These are phyloP conservation scores for Didymella pinodella DNA, from an alignment of 2,329 filamentous ascomycete species.

Conservation along the genomic window DNA sequence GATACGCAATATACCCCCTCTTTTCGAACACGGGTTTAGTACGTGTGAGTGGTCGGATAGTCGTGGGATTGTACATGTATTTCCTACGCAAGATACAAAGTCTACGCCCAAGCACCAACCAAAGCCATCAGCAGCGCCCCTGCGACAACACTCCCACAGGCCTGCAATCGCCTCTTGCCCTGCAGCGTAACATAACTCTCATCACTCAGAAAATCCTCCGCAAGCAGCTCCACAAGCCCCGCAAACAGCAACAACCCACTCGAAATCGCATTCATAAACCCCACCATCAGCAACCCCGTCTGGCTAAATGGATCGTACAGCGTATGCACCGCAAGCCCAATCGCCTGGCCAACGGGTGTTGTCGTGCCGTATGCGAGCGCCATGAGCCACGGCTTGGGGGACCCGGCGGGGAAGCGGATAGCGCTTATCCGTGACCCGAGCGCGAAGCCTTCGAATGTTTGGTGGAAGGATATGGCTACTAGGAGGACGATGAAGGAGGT, in stretches of 20 bases:
- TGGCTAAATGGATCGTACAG: conserved; percentile 59
- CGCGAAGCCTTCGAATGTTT: conserved; percentile 74
- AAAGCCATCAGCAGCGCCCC: conserved; percentile 71
- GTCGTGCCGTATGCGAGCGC: conserved; percentile 68
- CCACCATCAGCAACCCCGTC: conserved; percentile 59
- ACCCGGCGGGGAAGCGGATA: conserved; percentile 73
- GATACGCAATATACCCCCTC: background rate
- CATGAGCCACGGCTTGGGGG: conserved; percentile 77
- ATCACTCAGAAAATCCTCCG: conserved; percentile 66
- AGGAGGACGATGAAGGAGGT: conserved; percentile 71
- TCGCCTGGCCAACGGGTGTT: conserved; percentile 60
- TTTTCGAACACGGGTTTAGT: background rate
- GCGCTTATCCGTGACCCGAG: conserved; percentile 75
- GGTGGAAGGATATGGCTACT: conserved; percentile 75
- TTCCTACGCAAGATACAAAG: conserved; percentile 2
- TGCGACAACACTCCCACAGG: conserved; percentile 67
- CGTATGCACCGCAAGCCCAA: conserved; percentile 59
- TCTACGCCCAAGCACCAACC: conserved; percentile 70
- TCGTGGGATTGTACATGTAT: background rate
- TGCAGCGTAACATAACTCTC: conserved; percentile 67
- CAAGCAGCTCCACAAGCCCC: conserved; percentile 59
- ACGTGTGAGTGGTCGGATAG: background rate
- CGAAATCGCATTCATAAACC: conserved; percentile 60
- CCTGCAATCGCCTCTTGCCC: conserved; percentile 66
- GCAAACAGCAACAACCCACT: conserved; percentile 59